phyloP scores from a whole-genome alignment of 139 green algal species.

The Chlamydomonas eustigma region DNA sequence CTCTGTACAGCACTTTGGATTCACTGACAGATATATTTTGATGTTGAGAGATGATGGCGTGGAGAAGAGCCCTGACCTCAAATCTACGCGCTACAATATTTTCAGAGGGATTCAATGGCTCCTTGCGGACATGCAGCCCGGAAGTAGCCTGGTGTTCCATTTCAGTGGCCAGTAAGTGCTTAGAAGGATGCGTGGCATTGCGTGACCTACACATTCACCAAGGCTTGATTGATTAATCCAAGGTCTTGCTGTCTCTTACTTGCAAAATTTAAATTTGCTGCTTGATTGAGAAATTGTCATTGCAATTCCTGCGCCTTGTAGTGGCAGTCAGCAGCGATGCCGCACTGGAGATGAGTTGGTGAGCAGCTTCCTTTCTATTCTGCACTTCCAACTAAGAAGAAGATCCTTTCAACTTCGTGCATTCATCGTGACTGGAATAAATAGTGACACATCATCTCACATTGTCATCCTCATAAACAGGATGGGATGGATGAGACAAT shows the following conservation, averaged over 20 bases:
- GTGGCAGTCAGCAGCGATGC: background rate
- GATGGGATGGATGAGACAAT: conserved; percentile 79
- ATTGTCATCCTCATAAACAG: no score
- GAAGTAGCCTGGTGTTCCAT: conserved; percentile 79
- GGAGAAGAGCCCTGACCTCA: conserved; percentile 17
- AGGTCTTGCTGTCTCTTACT: no score
- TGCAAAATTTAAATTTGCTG: no score
- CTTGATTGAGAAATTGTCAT: no score
- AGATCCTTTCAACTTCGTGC: no score
- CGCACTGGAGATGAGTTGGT: background rate
- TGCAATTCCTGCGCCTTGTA: no score
- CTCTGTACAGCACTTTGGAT: conserved; percentile 27
- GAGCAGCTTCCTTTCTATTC: no score
- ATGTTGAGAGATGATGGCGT: conserved; percentile 30
- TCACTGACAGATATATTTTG: conserved; percentile 26
- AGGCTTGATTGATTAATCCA: background rate
- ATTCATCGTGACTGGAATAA: no score
- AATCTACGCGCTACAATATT: conserved; percentile 29
- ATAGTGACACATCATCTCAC: no score
- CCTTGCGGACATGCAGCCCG: conserved; percentile 31
- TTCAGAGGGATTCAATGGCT: conserved; percentile 23
- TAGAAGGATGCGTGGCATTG: no score
- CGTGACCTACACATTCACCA: background rate
- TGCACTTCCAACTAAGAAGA: no score
- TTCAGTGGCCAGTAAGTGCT: conserved; percentile 31